These are phyloP conservation scores for Camellia granthamiana DNA, from an alignment of 148 eudicot genomes.

Conservation along the genomic window DNA sequence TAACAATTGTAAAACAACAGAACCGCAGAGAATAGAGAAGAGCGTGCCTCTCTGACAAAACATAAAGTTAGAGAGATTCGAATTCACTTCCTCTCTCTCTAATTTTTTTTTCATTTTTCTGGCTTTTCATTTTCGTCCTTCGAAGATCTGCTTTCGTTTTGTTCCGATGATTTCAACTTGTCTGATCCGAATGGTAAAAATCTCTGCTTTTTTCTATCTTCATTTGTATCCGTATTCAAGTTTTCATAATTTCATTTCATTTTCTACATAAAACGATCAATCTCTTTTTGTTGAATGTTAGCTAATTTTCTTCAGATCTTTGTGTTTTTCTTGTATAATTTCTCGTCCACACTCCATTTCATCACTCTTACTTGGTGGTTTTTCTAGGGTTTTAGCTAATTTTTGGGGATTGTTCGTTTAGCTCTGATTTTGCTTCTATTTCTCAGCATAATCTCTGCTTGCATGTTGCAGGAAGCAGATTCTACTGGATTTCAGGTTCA, in stretches of 20 bases:
- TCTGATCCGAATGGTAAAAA: conserved; percentile 1
- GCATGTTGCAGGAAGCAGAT: conserved; percentile 2
- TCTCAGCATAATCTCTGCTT: conserved; percentile 1
- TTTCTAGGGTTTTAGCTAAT: neutral
- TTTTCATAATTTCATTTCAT: conserved; percentile 3
- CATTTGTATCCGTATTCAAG: neutral
- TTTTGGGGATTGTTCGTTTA: neutral
- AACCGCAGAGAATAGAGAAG: no score
- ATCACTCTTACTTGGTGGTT: neutral
- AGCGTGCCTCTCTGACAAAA: no score
- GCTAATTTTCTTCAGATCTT: neutral
- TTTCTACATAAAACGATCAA: neutral
- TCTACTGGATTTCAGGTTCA: neutral
- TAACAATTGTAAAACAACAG: no score
- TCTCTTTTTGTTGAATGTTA: neutral
- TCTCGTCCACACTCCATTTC: neutral
- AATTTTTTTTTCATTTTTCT: neutral
- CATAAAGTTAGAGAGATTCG: no score
- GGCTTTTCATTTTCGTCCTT: neutral
- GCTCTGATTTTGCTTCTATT: neutral
- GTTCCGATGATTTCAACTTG: neutral
- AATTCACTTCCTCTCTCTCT: neutral
- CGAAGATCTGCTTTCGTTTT: conserved; percentile 1
- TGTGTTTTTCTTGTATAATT: neutral
- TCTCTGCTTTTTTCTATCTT: neutral